A percentile compares a stretch with the other conserved stretches of the same genome.
Conservation (phyloP, 2,329 filamentous ascomycete genomes). For the Elsinoe australis region DNA sequence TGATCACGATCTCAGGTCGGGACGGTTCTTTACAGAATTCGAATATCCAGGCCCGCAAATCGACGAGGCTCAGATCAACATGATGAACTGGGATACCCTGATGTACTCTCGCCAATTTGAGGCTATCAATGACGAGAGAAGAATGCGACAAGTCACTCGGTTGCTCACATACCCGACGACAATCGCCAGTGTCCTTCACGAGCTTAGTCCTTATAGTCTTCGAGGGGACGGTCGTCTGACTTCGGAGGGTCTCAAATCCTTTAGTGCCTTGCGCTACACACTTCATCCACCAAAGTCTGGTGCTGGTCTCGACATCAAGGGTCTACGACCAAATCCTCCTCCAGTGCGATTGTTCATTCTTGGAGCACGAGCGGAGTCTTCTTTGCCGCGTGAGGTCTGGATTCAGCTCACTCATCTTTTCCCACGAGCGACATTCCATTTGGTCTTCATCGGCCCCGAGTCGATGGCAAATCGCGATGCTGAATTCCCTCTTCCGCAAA, state of each 20-base stretch:
- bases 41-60: conserved; percentile 83
- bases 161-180: conserved; percentile 91
- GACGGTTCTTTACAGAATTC: conserved; percentile 88
- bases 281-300: conserved; percentile 80
- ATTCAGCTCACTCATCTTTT: conserved; percentile 90
- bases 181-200: conserved; percentile 83
- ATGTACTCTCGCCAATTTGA: conserved; percentile 86
- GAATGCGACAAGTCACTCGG: conserved; percentile 85
- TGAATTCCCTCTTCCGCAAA: conserved; percentile 83
- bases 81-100: conserved; percentile 98
- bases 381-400: conserved; percentile 88
- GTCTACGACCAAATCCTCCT: conserved; percentile 74
- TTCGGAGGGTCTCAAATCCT: conserved; percentile 81
- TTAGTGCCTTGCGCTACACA: conserved; percentile 86
- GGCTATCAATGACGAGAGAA: conserved; percentile 83
- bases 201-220: conserved; percentile 85
- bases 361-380: conserved; percentile 94
- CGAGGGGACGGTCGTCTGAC: conserved; percentile 69
- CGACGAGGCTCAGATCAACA: conserved; percentile 87
- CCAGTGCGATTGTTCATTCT: conserved; percentile 88
- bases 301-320: conserved; percentile 64
- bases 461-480: conserved; percentile 89
- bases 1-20: conserved; percentile 87
- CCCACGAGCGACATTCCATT: conserved; percentile 79
- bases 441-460: conserved; percentile 93